Evolutionary conservation across 768 basidiomycete species (phyloP).

Genomic region (Boletellus emodensis): DNA sequence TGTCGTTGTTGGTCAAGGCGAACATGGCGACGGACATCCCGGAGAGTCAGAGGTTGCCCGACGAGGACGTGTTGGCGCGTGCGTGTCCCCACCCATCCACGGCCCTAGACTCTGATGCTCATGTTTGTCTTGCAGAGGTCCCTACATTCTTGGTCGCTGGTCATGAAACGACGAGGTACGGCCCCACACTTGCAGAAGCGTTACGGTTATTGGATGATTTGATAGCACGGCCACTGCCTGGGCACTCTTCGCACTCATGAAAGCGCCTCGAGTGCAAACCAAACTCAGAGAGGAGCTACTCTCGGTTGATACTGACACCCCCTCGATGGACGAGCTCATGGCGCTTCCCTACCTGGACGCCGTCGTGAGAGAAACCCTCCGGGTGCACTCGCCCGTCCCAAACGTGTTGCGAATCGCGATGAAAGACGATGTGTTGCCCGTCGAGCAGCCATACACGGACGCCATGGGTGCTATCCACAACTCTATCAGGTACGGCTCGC

Average conservation of each 20-base stretch:
- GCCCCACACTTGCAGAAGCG: background rate
- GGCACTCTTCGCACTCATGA: background rate
- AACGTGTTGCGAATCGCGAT: constrained; percentile 41
- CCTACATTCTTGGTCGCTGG: background rate
- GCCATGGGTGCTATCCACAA: background rate
- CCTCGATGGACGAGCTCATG: constrained; percentile 66
- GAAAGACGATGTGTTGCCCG: constrained; percentile 51
- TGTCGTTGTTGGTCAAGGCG: constrained; percentile 43
- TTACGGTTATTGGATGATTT: background rate
- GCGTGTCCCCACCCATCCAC: constrained; percentile 14
- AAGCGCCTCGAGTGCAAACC: background rate
- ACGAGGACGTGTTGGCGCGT: constrained; percentile 60
- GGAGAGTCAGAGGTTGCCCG: constrained; percentile 51
- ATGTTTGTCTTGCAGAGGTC: background rate
- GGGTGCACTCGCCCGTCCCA: constrained; percentile 47
- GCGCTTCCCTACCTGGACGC: constrained; percentile 65
- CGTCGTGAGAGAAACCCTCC: constrained; percentile 57
- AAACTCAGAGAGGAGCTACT: constrained; percentile 27
- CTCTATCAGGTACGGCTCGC: background rate
- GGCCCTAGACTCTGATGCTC: no score
- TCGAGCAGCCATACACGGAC: background rate
- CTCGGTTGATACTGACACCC: constrained; percentile 49
- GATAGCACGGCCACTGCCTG: background rate
- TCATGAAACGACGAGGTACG: background rate
- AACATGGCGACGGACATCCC: constrained; percentile 42